These are phyloP conservation scores for Pycnococcus provasolii DNA, from an alignment of 139 green algal species.

Conservation along the genomic window DNA sequence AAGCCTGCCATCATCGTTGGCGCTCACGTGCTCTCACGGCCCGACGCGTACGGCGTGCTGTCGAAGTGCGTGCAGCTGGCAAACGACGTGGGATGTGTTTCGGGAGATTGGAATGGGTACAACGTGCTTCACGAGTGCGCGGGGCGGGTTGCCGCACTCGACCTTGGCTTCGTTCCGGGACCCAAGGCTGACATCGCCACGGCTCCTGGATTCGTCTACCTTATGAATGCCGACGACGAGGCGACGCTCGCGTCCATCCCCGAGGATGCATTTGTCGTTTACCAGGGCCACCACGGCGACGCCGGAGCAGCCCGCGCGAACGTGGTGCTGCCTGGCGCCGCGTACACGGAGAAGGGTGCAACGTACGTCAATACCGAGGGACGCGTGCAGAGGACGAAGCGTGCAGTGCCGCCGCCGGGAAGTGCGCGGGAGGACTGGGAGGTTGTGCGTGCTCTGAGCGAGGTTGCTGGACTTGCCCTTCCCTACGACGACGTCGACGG, in stretches of 20 bases:
- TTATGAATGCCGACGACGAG: slow-evolving; percentile 74
- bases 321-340: slow-evolving; percentile 77
- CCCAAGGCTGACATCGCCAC: slow-evolving; percentile 14
- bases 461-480: slow-evolving; percentile 61
- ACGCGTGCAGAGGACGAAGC: slow-evolving; percentile 74
- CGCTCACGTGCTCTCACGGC: slow-evolving; percentile 59
- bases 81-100: slow-evolving; percentile 45
- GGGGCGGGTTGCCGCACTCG: slow-evolving; percentile 73
- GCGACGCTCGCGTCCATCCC: slow-evolving; percentile 51
- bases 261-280: slow-evolving; percentile 82
- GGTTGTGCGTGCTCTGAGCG: slow-evolving; percentile 68
- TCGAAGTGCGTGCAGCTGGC: slow-evolving; percentile 49
- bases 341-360: slow-evolving; percentile 43
- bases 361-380: slow-evolving; percentile 68
- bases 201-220: slow-evolving; percentile 77
- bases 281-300: slow-evolving; percentile 64
- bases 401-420: slow-evolving; percentile 54
- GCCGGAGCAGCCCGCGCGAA: slow-evolving; percentile 72
- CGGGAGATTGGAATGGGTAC: slow-evolving; percentile 47
- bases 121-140: slow-evolving; percentile 91
- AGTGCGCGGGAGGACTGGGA: slow-evolving; percentile 92
- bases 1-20: slow-evolving; percentile 79
- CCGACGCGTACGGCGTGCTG: slow-evolving; percentile 67
- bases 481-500: slow-evolving; percentile 70
- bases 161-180: slow-evolving; percentile 85